Conservation (phyloP, 2,329 filamentous ascomycete species). For the Fusarium gaditjirri region DNA sequence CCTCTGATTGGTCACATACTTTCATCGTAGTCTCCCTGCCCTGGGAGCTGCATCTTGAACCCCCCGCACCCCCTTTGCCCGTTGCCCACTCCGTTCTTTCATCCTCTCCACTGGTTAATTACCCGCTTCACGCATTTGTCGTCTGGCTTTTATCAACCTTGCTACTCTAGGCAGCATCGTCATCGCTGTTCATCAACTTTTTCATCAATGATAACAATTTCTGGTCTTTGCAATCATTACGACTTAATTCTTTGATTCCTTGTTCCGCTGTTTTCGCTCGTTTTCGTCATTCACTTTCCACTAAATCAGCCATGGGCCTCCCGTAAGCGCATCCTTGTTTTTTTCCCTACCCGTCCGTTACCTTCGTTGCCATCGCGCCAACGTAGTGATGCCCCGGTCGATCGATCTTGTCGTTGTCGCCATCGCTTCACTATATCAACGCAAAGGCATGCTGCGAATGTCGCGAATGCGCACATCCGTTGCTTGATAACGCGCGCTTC, state of each 20-base stretch:
- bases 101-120: slow-evolving; percentile 39
- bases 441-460: slow-evolving; percentile 31
- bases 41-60: slow-evolving; percentile 11
- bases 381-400: slow-evolving; percentile 37
- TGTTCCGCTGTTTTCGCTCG: slow-evolving; percentile 5
- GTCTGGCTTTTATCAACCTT: slow-evolving; percentile 27
- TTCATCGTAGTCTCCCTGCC: slow-evolving; percentile 6
- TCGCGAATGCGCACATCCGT: slow-evolving; percentile 26
- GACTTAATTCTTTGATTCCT: not conserved
- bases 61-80: slow-evolving; percentile 35
- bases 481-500: slow-evolving; percentile 16
- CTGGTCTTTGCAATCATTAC: not conserved
- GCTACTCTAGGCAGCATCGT: slow-evolving; percentile 33
- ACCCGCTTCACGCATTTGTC: slow-evolving; percentile 28
- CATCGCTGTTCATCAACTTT: slow-evolving; percentile 19
- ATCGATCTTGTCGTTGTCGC: slow-evolving; percentile 33
- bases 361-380: slow-evolving; percentile 34
- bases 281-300: slow-evolving; percentile 25
- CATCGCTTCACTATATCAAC: slow-evolving; percentile 30
- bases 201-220: slow-evolving; percentile 13
- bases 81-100: slow-evolving; percentile 38
- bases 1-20: slow-evolving; percentile 19
- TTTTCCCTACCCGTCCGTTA: slow-evolving; percentile 6
- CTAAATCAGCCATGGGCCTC: slow-evolving; percentile 54
- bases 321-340: slow-evolving; percentile 55